Evolutionary conservation across 2,329 filamentous ascomycete genomes (phyloP).

Genomic region (Fusarium oligoseptatum): DNA sequence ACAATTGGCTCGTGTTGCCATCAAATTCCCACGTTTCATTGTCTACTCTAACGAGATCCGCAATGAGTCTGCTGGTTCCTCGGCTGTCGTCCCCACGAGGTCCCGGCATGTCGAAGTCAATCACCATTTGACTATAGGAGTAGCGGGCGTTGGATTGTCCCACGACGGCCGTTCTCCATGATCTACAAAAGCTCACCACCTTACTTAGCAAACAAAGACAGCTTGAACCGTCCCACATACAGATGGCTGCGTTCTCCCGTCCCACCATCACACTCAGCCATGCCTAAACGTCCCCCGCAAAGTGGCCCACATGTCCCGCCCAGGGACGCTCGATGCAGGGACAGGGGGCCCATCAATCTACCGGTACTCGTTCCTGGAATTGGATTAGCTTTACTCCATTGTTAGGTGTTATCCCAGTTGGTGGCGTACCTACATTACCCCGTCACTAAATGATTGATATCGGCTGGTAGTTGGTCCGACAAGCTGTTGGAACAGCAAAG

Average conservation of each 20-base stretch:
- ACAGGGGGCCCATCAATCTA: neutral
- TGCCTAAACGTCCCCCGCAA: neutral
- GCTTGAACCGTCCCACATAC: neutral
- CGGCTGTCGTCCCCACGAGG: neutral
- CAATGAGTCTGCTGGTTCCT: neutral
- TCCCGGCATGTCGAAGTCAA: neutral
- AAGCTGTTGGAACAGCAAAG: neutral
- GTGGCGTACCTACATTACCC: neutral
- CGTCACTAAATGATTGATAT: neutral
- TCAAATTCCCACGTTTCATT: neutral
- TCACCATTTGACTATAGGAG: too few species aligned
- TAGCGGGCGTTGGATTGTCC: neutral
- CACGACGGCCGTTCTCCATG: neutral
- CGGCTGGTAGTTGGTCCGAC: neutral
- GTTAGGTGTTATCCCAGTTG: neutral
- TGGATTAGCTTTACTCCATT: neutral
- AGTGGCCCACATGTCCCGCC: neutral
- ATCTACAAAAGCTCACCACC: neutral
- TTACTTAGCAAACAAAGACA: neutral
- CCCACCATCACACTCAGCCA: neutral
- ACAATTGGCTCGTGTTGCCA: neutral
- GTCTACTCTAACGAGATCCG: neutral
- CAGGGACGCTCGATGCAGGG: neutral
- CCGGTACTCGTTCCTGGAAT: neutral
- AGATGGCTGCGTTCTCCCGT: neutral